Evolutionary conservation across 2,329 filamentous ascomycete species (phyloP).

Genomic region (Biscogniauxia sp.): DNA sequence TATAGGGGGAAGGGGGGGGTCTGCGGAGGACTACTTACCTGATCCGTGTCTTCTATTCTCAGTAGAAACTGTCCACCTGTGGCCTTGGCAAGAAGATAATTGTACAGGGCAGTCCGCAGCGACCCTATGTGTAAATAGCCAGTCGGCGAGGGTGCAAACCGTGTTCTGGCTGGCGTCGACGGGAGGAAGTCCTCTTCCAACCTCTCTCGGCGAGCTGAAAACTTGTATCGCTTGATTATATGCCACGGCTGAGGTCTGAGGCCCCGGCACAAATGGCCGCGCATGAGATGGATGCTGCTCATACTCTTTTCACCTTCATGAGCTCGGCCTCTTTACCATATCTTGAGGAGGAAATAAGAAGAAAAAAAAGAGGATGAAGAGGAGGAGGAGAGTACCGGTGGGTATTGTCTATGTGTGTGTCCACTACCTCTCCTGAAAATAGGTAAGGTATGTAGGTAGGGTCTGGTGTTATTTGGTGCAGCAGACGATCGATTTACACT

Average conservation of each 20-base stretch:
- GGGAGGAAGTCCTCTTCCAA: slow-evolving; percentile 40
- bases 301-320: slow-evolving; percentile 17
- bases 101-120: slow-evolving; percentile 89
- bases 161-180: slow-evolving; percentile 64
- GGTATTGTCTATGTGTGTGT: too few species aligned
- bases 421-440: too few species aligned
- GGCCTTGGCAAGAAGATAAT: slow-evolving; percentile 83
- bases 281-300: slow-evolving; percentile 23
- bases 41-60: slow-evolving; percentile 92
- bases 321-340: background rate
- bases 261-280: slow-evolving; percentile 20
- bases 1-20: background rate
- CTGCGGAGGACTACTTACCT: slow-evolving; percentile 50
- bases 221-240: slow-evolving; percentile 26
- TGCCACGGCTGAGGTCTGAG: slow-evolving; percentile 13
- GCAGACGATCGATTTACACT: too few species aligned
- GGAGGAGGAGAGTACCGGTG: too few species aligned
- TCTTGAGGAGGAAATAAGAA: background rate
- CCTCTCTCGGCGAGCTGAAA: slow-evolving; percentile 23
- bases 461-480: too few species aligned
- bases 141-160: slow-evolving; percentile 94
- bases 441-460: too few species aligned
- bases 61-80: slow-evolving; percentile 89
- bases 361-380: background rate
- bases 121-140: slow-evolving; percentile 92